These are phyloP conservation scores for Mariannaea sp. DNA, from an alignment of 2,329 filamentous ascomycete species.

Conservation along the genomic window DNA sequence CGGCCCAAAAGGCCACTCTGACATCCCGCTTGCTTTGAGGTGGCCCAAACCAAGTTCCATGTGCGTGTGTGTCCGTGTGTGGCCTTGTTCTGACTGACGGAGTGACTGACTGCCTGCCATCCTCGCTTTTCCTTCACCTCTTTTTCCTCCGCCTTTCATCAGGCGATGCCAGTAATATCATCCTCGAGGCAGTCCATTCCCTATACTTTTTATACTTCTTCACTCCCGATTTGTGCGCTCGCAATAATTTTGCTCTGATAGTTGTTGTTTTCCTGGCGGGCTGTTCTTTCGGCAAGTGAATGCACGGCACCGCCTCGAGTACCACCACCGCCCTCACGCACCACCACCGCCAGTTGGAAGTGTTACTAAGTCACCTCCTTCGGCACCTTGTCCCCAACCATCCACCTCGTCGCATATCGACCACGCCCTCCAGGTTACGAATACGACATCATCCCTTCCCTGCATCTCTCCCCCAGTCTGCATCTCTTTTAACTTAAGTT, in stretches of 20 bases:
- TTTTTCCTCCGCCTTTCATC: conserved; percentile 2
- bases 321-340: too few relatives aligned
- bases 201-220: background rate
- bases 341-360: conserved; percentile 8
- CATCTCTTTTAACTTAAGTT: conserved; percentile 1
- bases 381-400: conserved; percentile 10
- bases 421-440: conserved; percentile 2
- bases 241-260: background rate
- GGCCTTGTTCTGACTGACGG: too few relatives aligned
- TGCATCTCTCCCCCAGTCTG: background rate
- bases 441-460: conserved; percentile 4
- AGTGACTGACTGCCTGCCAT: too few relatives aligned
- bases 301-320: background rate
- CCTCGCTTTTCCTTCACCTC: conserved; percentile 8
- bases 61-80: conserved; percentile 2
- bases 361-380: conserved; percentile 15
- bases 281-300: background rate
- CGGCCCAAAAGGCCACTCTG: conserved; percentile 19
- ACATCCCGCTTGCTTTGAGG: conserved; percentile 11
- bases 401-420: conserved; percentile 15
- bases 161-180: background rate
- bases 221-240: background rate
- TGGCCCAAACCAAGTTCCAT: conserved; percentile 2
- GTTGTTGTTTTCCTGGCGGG: background rate
- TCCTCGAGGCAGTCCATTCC: conserved; percentile 1